Evolutionary conservation across 192 early-diverging fungal genomes (phyloP).

Genomic region (Backusella sp.): DNA sequence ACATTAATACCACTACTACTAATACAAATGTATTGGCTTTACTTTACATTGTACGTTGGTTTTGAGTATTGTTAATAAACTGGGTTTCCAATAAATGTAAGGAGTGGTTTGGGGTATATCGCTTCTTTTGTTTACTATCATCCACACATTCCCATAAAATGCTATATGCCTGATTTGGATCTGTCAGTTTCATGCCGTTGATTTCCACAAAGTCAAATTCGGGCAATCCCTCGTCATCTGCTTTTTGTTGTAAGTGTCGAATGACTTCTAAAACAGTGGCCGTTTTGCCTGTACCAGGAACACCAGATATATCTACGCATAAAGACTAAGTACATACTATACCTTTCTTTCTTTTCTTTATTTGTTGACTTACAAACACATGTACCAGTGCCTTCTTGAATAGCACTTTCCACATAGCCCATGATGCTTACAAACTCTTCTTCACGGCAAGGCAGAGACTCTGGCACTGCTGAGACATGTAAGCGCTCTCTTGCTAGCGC

Average conservation of each 20-base stretch:
- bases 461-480: constrained; percentile 89
- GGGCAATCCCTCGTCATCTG: constrained; percentile 58
- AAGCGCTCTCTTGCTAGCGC: constrained; percentile 72
- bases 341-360: neutral
- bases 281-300: constrained; percentile 97
- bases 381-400: constrained; percentile 80
- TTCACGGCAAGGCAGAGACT: constrained; percentile 92
- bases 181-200: constrained; percentile 96
- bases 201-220: constrained; percentile 92
- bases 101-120: constrained; percentile 74
- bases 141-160: constrained; percentile 78
- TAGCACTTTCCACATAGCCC: constrained; percentile 67
- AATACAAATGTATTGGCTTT: constrained; percentile 10
- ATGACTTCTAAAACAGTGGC: constrained; percentile 90
- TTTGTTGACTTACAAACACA: constrained; percentile 70
- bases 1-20: constrained; percentile 14
- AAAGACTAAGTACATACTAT: neutral
- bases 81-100: constrained; percentile 70
- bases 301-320: constrained; percentile 82
- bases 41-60: constrained; percentile 32
- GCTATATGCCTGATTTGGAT: constrained; percentile 85
- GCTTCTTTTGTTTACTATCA: constrained; percentile 30
- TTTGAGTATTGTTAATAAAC: constrained; percentile 54
- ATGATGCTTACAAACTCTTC: constrained; percentile 85
- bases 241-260: constrained; percentile 60